Evolutionary conservation across 176 grass and related monocot species (phyloP).

Genomic region (Miscanthus lutarioriparius): DNA sequence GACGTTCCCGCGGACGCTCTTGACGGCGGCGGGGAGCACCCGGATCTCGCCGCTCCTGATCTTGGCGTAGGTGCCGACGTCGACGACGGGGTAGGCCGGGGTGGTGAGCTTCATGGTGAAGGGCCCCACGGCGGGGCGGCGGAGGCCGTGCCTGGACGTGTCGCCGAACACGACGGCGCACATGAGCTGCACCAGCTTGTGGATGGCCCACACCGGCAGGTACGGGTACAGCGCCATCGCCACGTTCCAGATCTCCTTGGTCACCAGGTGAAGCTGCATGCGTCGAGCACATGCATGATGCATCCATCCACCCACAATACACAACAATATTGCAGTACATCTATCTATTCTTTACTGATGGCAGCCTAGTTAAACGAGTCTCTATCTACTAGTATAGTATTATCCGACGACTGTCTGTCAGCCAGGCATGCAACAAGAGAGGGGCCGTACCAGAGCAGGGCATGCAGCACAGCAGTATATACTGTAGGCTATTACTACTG

Average conservation of each 20-base stretch:
- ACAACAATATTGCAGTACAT: no score
- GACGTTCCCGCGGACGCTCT: constrained; percentile 39
- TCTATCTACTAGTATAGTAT: no score
- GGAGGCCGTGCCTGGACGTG: constrained; percentile 61
- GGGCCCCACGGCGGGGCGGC: constrained; percentile 53
- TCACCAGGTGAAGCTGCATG: constrained; percentile 66
- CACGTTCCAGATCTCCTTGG: constrained; percentile 58
- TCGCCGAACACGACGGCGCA: constrained; percentile 58
- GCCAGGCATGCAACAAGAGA: no score
- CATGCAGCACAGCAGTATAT: not conserved
- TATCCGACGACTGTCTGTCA: not conserved
- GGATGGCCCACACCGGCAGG: constrained; percentile 48
- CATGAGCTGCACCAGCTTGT: constrained; percentile 52
- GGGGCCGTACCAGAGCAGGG: no score
- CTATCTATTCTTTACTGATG: no score
- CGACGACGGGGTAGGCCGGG: constrained; percentile 49
- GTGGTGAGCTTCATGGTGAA: constrained; percentile 57
- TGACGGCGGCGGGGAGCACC: constrained; percentile 36
- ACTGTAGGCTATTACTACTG: not conserved
- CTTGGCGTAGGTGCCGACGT: constrained; percentile 60
- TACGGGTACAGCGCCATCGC: constrained; percentile 52
- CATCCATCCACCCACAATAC: not conserved
- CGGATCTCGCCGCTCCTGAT: constrained; percentile 61
- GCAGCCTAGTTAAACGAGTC: no score
- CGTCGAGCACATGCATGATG: not conserved